Conservation (phyloP, 768 basidiomycete species). For the Macrolepiota dolichaula region DNA sequence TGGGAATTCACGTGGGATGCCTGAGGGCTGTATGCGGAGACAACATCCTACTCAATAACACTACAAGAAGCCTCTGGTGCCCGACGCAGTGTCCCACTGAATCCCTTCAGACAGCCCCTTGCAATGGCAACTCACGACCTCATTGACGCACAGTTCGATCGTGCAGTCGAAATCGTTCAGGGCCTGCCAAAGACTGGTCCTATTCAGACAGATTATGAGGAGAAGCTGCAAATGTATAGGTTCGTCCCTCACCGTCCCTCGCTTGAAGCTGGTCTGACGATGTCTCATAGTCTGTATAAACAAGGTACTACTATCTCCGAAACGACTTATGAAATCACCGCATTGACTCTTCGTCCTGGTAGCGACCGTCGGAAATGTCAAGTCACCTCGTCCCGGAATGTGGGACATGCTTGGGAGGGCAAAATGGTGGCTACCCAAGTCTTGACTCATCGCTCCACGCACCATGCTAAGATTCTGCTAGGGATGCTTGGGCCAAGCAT, state of each 20-base stretch:
- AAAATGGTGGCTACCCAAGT: conserved; percentile 67
- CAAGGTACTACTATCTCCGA: conserved; percentile 57
- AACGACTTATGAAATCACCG: background rate
- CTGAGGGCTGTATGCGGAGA: background rate
- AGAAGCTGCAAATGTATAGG: conserved; percentile 94
- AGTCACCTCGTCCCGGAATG: conserved; percentile 73
- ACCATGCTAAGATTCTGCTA: conserved; percentile 24
- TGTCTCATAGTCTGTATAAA: conserved; percentile 70
- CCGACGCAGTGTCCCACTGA: background rate
- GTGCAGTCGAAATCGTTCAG: conserved; percentile 94
- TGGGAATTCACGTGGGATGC: background rate
- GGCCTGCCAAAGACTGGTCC: conserved; percentile 90
- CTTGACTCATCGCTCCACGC: background rate
- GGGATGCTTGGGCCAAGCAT: conserved; percentile 97
- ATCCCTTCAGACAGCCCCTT: background rate
- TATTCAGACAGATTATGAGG: conserved; percentile 94
- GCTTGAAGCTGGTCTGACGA: conserved; percentile 10
- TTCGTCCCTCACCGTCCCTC: conserved; percentile 23
- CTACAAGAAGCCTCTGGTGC: background rate
- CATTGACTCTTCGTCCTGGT: conserved; percentile 14
- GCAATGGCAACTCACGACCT: conserved; percentile 61
- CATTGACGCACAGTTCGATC: conserved; percentile 84
- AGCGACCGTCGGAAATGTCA: conserved; percentile 92
- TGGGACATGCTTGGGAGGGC: conserved; percentile 91
- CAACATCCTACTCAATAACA: background rate